Conservation (phyloP, 176 grass and related monocot species). For the Panicum miliaceum region DNA sequence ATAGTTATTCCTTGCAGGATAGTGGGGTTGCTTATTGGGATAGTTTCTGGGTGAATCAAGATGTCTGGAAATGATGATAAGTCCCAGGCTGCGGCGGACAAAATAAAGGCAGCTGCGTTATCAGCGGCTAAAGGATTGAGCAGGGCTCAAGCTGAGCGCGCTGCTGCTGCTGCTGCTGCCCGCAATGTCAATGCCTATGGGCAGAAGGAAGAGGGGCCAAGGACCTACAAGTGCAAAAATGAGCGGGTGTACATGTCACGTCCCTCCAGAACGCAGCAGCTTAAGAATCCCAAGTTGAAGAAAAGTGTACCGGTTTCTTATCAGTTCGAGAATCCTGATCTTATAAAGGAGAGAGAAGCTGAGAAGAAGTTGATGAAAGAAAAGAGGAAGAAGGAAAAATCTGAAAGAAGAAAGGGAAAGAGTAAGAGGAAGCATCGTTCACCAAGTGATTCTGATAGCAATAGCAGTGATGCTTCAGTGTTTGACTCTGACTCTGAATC, state of each 20-base stretch:
- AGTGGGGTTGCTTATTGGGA: not conserved
- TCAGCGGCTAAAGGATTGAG: constrained; percentile 78
- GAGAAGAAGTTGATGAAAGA: constrained; percentile 49
- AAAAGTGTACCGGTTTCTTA: constrained; percentile 57
- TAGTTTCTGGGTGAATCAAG: constrained; percentile 6
- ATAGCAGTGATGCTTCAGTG: constrained; percentile 63
- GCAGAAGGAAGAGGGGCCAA: constrained; percentile 87
- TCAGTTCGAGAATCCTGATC: constrained; percentile 67
- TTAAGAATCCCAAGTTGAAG: constrained; percentile 82
- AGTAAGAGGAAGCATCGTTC: constrained; percentile 69
- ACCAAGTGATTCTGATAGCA: constrained; percentile 54
- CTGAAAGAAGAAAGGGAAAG: constrained; percentile 49
- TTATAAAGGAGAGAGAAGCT: constrained; percentile 54
- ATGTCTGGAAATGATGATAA: constrained; percentile 73
- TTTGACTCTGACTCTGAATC: constrained; percentile 69
- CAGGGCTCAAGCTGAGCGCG: constrained; percentile 73
- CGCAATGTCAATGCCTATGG: constrained; percentile 87
- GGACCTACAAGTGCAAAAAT: constrained; percentile 88
- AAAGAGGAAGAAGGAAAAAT: constrained; percentile 40
- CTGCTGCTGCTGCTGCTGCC: constrained; percentile 59
- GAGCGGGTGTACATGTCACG: constrained; percentile 71
- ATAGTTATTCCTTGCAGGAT: constrained; percentile 29
- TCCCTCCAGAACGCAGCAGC: constrained; percentile 61
- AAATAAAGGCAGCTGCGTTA: constrained; percentile 59
- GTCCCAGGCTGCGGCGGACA: constrained; percentile 45